These are phyloP conservation scores for Cymbopogon flexuosus DNA, from an alignment of 202 grass and related monocot genomes.

Conservation along the genomic window DNA sequence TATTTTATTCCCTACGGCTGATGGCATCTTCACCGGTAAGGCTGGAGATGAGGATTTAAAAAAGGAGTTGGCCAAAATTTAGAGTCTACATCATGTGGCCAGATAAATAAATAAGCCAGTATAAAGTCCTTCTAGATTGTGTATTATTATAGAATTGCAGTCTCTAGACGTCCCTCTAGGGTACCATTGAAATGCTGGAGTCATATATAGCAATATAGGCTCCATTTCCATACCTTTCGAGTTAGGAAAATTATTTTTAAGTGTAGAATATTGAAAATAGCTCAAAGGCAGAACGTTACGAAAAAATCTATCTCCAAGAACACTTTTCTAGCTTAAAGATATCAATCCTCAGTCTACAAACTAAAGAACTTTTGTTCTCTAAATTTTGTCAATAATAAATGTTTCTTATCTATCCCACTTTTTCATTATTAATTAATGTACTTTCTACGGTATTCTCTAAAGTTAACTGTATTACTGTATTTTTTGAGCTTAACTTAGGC, in stretches of 20 bases:
- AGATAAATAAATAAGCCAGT: background rate
- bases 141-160: background rate
- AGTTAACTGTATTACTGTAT: too few species aligned
- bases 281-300: too few species aligned
- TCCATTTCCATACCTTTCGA: background rate
- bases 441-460: too few species aligned
- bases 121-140: background rate
- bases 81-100: background rate
- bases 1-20: background rate
- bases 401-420: too few species aligned
- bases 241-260: background rate
- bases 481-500: too few species aligned
- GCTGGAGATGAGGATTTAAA: background rate
- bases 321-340: too few species aligned
- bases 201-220: background rate
- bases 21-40: background rate
- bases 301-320: too few species aligned
- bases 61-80: background rate
- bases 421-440: too few species aligned
- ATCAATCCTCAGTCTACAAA: too few species aligned
- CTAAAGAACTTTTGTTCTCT: too few species aligned
- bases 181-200: background rate
- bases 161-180: background rate
- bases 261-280: too few species aligned
- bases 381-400: too few species aligned